Percentiles rank a stretch among this genome's conserved stretches.
Conservation (phyloP, 257 asterid genomes). For the Vinca minor region DNA sequence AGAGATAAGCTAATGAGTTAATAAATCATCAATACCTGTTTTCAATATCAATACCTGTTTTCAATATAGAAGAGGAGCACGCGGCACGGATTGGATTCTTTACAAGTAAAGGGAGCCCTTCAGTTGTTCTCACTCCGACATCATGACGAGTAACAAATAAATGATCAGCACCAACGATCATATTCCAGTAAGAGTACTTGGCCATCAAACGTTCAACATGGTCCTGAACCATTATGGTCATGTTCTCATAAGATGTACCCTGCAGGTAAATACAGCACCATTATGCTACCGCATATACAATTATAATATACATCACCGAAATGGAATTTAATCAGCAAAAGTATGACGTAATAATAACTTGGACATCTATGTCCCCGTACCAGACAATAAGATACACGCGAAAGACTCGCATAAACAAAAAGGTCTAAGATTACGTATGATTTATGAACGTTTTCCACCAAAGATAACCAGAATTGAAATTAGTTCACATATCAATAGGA, state of each 20-base stretch:
- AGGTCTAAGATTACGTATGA: no score
- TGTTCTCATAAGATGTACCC: conserved; percentile 95
- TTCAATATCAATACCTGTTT: conserved; percentile 88
- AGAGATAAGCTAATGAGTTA: background rate
- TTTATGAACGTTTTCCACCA: no score
- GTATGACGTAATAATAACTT: background rate
- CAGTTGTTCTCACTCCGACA: conserved; percentile 99
- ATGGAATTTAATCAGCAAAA: no score
- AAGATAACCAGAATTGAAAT: no score
- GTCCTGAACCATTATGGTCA: conserved; percentile 75
- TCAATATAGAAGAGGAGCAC: conserved; percentile 98
- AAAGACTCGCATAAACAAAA: no score
- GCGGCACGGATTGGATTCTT: conserved; percentile 95
- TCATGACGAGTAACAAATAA: conserved; percentile 97
- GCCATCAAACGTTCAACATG: conserved; percentile 71
- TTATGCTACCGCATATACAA: no score
- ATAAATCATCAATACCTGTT: conserved; percentile 46
- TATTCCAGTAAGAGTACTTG: conserved; percentile 90
- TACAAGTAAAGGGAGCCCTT: conserved; percentile 82
- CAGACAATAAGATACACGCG: background rate
- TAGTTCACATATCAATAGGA: no score
- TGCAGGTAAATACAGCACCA: conserved; percentile 30
- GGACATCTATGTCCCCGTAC: background rate
- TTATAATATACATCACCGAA: no score
- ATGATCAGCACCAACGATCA: conserved; percentile 95